Conservation (phyloP, 805 yeast genomes). For the Teunomyces kruisii region DNA sequence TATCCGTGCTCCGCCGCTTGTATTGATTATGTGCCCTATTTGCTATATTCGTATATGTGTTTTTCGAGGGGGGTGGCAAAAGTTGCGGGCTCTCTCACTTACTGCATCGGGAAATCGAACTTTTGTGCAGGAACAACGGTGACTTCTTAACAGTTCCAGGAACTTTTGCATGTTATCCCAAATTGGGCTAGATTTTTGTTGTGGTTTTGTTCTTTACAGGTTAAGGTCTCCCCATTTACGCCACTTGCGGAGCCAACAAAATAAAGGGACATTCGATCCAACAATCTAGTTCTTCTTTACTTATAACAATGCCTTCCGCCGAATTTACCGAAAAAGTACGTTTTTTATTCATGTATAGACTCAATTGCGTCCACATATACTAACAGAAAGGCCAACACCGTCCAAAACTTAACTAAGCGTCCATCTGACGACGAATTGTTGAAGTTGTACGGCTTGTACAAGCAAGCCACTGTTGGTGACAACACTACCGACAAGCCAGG, state of each 20-base stretch:
- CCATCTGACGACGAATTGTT: slow-evolving; percentile 88
- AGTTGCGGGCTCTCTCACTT: too few species aligned
- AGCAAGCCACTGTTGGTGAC: slow-evolving; percentile 97
- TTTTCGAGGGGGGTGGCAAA: too few species aligned
- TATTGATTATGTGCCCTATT: too few species aligned
- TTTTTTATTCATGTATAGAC: background rate
- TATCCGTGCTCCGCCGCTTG: too few species aligned
- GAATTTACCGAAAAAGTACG: slow-evolving; percentile 30
- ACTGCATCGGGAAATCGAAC: too few species aligned
- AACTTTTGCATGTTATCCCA: background rate
- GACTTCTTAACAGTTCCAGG: too few species aligned
- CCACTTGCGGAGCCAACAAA: slow-evolving; percentile 1
- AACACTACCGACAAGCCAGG: slow-evolving; percentile 87
- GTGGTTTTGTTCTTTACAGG: background rate
- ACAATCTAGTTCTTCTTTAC: background rate
- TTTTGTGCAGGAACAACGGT: too few species aligned
- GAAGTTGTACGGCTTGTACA: slow-evolving; percentile 85
- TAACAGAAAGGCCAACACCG: slow-evolving; percentile 69
- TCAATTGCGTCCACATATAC: slow-evolving; percentile 6
- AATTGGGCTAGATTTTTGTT: background rate
- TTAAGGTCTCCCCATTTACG: background rate
- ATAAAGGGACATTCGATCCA: background rate
- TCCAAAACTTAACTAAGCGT: slow-evolving; percentile 67
- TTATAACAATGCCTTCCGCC: slow-evolving; percentile 23
- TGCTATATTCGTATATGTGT: too few species aligned